These are phyloP conservation scores for Globisporangium acanthophoron DNA, from an alignment of 352 stramenopile species.

Conservation along the genomic window DNA sequence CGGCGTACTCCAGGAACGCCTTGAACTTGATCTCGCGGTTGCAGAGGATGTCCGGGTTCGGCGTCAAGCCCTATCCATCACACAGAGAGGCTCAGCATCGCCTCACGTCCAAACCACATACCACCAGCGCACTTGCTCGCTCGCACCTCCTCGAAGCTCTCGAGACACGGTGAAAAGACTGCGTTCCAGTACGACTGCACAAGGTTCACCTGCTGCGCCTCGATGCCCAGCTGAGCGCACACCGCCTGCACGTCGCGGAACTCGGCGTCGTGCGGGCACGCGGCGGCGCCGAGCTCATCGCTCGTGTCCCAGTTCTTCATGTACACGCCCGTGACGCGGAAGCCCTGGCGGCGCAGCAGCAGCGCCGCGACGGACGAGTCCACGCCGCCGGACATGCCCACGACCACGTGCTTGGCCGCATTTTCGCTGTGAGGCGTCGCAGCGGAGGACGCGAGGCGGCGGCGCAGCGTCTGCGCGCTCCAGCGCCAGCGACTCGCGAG, in stretches of 20 bases:
- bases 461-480: neutral
- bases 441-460: neutral
- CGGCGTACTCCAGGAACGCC: constrained; percentile 91
- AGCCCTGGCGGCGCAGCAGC: constrained; percentile 88
- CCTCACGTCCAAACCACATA: no score
- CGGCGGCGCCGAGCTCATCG: constrained; percentile 86
- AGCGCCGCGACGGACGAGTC: constrained; percentile 96
- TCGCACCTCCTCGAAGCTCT: constrained; percentile 66
- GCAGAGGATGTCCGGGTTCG: constrained; percentile 95
- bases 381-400: constrained; percentile 98
- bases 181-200: constrained; percentile 96
- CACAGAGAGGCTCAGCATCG: neutral
- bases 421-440: constrained; percentile 12
- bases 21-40: constrained; percentile 99
- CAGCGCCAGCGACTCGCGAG: neutral
- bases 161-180: constrained; percentile 96
- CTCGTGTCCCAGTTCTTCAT: constrained; percentile 99
- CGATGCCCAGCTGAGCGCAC: constrained; percentile 89
- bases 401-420: constrained; percentile 76
- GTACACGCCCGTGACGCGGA: constrained; percentile 93
- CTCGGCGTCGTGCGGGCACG: constrained; percentile 88
- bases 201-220: constrained; percentile 82
- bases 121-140: no score
- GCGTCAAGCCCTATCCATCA: constrained; percentile 59
- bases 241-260: constrained; percentile 91